These are phyloP conservation scores for Verticillium albo-atrum DNA, from an alignment of 2,329 filamentous ascomycete species.

Conservation along the genomic window DNA sequence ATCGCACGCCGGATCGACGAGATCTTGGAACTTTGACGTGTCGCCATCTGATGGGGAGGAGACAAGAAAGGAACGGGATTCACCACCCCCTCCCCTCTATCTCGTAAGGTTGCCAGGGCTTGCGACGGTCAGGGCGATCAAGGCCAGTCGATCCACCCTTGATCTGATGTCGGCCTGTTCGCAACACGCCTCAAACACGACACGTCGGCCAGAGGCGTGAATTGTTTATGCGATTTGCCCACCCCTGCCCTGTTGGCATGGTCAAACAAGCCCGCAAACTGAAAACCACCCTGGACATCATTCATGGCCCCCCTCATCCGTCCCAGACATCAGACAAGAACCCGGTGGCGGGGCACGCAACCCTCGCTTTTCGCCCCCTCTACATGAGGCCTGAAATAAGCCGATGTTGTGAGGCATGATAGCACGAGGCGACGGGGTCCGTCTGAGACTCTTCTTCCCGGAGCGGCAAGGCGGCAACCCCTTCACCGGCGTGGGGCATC, in stretches of 20 bases:
- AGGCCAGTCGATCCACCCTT: conserved; percentile 3
- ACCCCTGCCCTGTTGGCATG: neutral
- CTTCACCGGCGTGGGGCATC: neutral
- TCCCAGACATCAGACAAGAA: neutral
- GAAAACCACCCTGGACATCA: neutral
- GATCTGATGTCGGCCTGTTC: conserved; percentile 11
- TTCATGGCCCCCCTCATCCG: neutral
- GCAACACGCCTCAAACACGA: conserved; percentile 22
- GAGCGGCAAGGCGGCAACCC: neutral
- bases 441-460: neutral
- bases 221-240: conserved; percentile 11
- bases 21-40: neutral
- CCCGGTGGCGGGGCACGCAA: neutral
- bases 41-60: neutral
- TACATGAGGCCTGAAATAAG: neutral
- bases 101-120: neutral
- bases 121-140: neutral
- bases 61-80: conserved; percentile 1
- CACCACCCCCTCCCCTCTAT: conserved; percentile 1
- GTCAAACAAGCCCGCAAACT: conserved; percentile 2
- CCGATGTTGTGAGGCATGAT: neutral
- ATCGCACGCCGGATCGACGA: neutral
- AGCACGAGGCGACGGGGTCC: neutral
- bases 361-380: neutral
- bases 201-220: conserved; percentile 6